Evolutionary conservation across 83 land plant species (phyloP), one percentile per base, ranked within the genome.

Genomic region (Picea mariana): DNA sequence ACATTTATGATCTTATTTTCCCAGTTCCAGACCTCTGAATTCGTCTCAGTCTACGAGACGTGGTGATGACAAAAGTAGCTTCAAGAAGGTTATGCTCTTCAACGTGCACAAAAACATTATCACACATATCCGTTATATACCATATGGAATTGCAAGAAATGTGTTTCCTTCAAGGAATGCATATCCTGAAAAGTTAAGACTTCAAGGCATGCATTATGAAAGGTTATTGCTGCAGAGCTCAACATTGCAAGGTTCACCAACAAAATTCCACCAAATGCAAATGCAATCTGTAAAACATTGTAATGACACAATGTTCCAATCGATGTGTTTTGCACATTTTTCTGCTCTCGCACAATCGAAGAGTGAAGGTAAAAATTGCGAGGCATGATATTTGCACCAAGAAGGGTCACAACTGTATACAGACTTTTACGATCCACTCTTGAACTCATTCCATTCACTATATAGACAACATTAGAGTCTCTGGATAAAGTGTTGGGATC

Each of bases 101-200:
- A 27, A 27, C 31, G 31, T 27, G 31, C 31, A 27, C 31, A 27
- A 27, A 27, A 27, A 27, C 31, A 27, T 27, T 27, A 27, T 27
- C 31, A 27, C 31, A 27, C 31, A 27, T 27, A 27, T 27, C 31
- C 31, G 1, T 27, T 27, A 27, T 27, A 27, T 27, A 27, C 31
- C 31, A 27, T 27, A 27, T 27, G 31, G 31, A 27, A 27, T 27
- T 27, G 31, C 31, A 27, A 27, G 31, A 27, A 27, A 27, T 27
- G 31, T 27, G 31, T 27, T 58, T 92, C 95, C 90, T 93, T 83
- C 40, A 97, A 86, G 27, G 86, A 86, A 64, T 88, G 80, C 20
- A 91, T 91, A 89, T 97, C 99, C 77, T 95, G 94, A 86, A 94
- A 93, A 31, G 92, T 95, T 66, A 90, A 87, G 71, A 90, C 83